These are phyloP conservation scores for Xerocomellus dryophilus DNA, from an alignment of 768 basidiomycete species.

Conservation along the genomic window DNA sequence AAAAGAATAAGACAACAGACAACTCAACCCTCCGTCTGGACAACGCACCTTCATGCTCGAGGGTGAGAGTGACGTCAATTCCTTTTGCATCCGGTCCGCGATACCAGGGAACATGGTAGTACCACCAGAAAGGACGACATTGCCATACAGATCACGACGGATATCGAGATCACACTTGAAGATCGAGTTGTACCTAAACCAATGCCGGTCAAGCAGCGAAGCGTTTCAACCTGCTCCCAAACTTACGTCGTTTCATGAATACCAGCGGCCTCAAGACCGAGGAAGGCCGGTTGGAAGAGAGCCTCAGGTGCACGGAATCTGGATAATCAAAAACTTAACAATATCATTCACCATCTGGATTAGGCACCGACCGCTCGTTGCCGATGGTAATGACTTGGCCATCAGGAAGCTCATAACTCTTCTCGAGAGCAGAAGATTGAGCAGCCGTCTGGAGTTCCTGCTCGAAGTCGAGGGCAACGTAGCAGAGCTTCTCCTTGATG, in stretches of 20 bases:
- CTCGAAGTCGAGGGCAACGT: slow-evolving; percentile 92
- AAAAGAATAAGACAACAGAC: neutral
- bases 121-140: slow-evolving; percentile 63
- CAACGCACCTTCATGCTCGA: slow-evolving; percentile 76
- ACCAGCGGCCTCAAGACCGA: slow-evolving; percentile 77
- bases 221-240: neutral
- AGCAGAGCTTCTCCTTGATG: slow-evolving; percentile 93
- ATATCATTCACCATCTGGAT: neutral
- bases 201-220: neutral
- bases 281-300: slow-evolving; percentile 58
- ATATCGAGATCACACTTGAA: slow-evolving; percentile 69
- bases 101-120: slow-evolving; percentile 97
- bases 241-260: slow-evolving; percentile 67
- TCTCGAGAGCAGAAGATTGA: slow-evolving; percentile 85
- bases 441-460: slow-evolving; percentile 91
- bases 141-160: slow-evolving; percentile 36
- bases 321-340: neutral
- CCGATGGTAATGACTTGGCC: slow-evolving; percentile 92
- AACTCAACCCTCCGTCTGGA: neutral
- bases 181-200: slow-evolving; percentile 53
- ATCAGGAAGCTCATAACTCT: slow-evolving; percentile 89
- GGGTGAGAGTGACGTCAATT: slow-evolving; percentile 74
- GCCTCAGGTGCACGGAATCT: slow-evolving; percentile 58
- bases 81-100: slow-evolving; percentile 94
- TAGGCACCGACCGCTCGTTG: slow-evolving; percentile 49